Conservation (phyloP, 2,329 filamentous ascomycete species). For the Colletotrichum chlorophyti region DNA sequence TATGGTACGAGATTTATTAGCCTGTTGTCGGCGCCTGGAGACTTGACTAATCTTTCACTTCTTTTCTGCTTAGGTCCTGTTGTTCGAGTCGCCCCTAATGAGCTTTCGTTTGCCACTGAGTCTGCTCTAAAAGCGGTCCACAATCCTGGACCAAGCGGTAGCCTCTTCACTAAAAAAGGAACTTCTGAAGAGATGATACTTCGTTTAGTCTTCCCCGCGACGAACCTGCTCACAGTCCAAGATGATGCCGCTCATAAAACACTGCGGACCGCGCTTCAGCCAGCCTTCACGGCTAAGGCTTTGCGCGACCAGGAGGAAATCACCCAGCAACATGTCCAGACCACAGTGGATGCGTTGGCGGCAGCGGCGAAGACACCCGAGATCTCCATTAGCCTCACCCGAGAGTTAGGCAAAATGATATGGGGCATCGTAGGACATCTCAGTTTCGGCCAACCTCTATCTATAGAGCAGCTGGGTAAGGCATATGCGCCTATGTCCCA, state of each 20-base stretch:
- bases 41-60: not conserved
- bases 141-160: not conserved
- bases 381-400: not conserved
- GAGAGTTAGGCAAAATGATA: constrained; percentile 5
- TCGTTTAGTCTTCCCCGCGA: constrained; percentile 10
- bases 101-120: constrained; percentile 10
- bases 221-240: not conserved
- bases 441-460: constrained; percentile 10
- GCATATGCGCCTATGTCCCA: too few species aligned
- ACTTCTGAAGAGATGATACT: not conserved
- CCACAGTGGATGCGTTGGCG: not conserved
- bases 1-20: not conserved
- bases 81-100: constrained; percentile 11
- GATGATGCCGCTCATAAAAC: constrained; percentile 5
- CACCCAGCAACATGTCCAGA: not conserved
- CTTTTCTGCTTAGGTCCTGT: not conserved
- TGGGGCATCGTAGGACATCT: constrained; percentile 16
- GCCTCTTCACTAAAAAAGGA: constrained; percentile 16
- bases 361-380: not conserved
- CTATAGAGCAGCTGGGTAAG: constrained; percentile 19
- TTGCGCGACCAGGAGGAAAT: constrained; percentile 19
- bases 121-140: constrained; percentile 10
- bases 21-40: too few species aligned
- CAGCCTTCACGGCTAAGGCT: constrained; percentile 14
- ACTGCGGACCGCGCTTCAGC: constrained; percentile 3